These are phyloP conservation scores for Rhododendron mucronatum DNA, from an alignment of 148 eudicot genomes.

Conservation along the genomic window DNA sequence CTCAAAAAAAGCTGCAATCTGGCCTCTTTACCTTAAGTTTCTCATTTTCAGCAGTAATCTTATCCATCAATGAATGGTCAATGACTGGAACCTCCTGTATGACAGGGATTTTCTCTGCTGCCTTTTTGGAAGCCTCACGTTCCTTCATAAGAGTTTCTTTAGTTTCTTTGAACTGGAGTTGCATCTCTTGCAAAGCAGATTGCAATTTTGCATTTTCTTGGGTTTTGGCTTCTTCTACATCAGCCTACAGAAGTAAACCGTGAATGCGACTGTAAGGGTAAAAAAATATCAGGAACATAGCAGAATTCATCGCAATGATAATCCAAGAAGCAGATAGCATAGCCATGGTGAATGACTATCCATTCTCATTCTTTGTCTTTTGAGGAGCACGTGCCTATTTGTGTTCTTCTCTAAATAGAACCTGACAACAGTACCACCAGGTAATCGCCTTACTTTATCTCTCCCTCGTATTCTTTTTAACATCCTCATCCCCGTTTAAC, in stretches of 20 bases:
- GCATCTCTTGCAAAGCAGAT: slow-evolving; percentile 64
- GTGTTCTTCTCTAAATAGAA: background rate
- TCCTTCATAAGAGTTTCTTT: slow-evolving; percentile 69
- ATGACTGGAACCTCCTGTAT: slow-evolving; percentile 83
- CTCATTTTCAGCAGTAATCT: slow-evolving; percentile 80
- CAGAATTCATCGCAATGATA: slow-evolving; percentile 8
- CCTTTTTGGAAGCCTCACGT: slow-evolving; percentile 59
- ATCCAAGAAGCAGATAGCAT: background rate
- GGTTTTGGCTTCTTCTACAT: slow-evolving; percentile 84
- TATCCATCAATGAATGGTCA: slow-evolving; percentile 63
- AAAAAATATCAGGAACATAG: background rate
- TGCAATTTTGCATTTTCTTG: slow-evolving; percentile 82
- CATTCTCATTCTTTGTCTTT: background rate
- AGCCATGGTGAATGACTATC: background rate
- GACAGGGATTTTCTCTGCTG: slow-evolving; percentile 60
- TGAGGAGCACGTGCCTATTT: background rate
- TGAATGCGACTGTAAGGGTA: background rate
- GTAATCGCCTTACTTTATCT: background rate
- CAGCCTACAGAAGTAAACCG: slow-evolving; percentile 46
- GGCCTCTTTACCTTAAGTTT: slow-evolving; percentile 65
- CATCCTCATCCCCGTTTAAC: background rate
- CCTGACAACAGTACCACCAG: background rate
- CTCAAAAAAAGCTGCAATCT: slow-evolving; percentile 4
- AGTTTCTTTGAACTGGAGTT: slow-evolving; percentile 67
- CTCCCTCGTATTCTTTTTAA: background rate